These are phyloP conservation scores for Aspergillus glaucus DNA, from an alignment of 2,329 filamentous ascomycete genomes.

Conservation along the genomic window DNA sequence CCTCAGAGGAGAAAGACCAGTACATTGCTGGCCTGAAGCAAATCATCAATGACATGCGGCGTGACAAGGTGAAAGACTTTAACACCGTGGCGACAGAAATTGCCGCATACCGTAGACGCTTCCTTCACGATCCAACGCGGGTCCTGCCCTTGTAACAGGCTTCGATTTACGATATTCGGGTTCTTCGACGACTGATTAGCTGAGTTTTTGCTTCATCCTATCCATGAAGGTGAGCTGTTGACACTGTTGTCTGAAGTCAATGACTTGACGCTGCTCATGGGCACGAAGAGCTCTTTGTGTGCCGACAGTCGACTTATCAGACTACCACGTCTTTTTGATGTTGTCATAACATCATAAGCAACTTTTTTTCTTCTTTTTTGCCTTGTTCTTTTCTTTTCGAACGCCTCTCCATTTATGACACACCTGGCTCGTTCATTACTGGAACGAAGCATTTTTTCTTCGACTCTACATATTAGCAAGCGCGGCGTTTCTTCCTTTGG, in stretches of 20 bases:
- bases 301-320: neutral
- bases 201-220: neutral
- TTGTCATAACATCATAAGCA: neutral
- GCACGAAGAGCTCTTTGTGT: neutral
- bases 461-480: conserved; percentile 8
- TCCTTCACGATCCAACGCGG: conserved; percentile 41
- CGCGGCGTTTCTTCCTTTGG: conserved; percentile 6
- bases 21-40: conserved; percentile 43
- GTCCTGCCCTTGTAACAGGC: conserved; percentile 40
- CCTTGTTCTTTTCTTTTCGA: neutral
- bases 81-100: conserved; percentile 44
- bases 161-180: neutral
- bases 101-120: conserved; percentile 46
- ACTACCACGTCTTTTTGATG: neutral
- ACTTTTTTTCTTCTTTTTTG: neutral
- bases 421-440: neutral
- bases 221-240: conserved; percentile 18
- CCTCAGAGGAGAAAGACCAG: conserved; percentile 37
- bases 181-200: no score
- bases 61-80: conserved; percentile 46
- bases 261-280: neutral
- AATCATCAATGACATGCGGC: conserved; percentile 45
- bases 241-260: conserved; percentile 7
- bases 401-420: no score
- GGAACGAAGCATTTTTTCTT: conserved; percentile 1